Base-by-base conservation (phyloP, 345 rosid genomes). In the Psidium guajava region DNA sequence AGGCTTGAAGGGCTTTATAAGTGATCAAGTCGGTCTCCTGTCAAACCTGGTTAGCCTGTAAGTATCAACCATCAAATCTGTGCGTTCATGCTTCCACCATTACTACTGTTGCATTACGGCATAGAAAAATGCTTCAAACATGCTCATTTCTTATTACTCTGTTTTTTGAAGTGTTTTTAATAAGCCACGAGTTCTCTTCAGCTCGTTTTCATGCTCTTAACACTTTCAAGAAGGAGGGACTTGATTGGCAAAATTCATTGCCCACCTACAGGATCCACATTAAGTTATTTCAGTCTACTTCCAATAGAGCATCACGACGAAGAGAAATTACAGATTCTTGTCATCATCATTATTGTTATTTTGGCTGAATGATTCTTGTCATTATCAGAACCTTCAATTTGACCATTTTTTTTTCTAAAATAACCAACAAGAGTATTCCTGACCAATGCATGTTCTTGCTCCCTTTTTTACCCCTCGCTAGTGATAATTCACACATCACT, bases 1-100 rank as follows among this genome's bases (percentile, higher is more conserved):
- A 92, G 99, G 98, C 87, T 89, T 98, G 92, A 96, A 93, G 93
- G 99, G 99, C 73, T 92, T 74, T 86, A 92, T 96, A 83, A 93
- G 98, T 87, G 98, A 95, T 80, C 94, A 92, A 87, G 94, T 98
- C 87, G 89, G 96, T 84, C 94, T 92, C 85, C 91, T 98, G 85
- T 89, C 96, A 49, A 82, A 94, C 90, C 92, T 98, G 95, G 93
- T 94, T 86, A 89, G 91, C 93, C 86, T 98, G 99, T 98, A 94
- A 94, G 99, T 92, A 90, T 91, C 90, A 82, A 81, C 88, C 12
- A 64, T 64, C 77, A 64, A 64, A 32, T 32, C 83, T 49, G 55
- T 54, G 47, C 28, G 25, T 36, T 36, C 50, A 52, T 83, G 16
- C 44, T 58, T 44, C 86, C 12, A 57, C 36, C 36, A 44, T 24